These are phyloP conservation scores for Populus davidiana DNA, from an alignment of 345 rosid genomes.

Conservation along the genomic window DNA sequence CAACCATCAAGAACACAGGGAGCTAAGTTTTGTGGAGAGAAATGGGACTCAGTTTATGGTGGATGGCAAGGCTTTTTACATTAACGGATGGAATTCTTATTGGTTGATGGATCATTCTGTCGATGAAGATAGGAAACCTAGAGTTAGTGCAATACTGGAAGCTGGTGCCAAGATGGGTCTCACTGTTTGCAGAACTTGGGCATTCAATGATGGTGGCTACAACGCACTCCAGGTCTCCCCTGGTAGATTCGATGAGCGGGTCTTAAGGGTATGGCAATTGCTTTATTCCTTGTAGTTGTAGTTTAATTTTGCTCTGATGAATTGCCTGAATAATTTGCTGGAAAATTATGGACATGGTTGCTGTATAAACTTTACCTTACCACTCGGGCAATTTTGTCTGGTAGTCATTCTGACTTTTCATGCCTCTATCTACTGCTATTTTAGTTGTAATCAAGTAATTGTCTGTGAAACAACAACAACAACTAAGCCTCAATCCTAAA, in stretches of 20 bases:
- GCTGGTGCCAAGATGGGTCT: constrained; percentile 91
- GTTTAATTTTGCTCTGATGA: background rate
- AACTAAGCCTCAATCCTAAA: too few species aligned
- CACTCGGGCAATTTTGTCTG: background rate
- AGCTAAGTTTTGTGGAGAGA: constrained; percentile 58
- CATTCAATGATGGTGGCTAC: constrained; percentile 88
- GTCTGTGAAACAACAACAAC: too few species aligned
- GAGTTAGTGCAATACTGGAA: constrained; percentile 62
- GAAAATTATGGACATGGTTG: background rate
- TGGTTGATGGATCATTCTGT: constrained; percentile 94
- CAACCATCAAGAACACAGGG: constrained; percentile 24
- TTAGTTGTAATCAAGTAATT: background rate
- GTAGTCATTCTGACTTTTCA: background rate
- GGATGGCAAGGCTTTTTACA: constrained; percentile 56
- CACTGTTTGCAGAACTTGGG: constrained; percentile 96
- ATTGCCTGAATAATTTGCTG: background rate
- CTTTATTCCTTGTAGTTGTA: background rate
- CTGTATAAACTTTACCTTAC: background rate
- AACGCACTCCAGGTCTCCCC: constrained; percentile 93
- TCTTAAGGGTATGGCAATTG: constrained; percentile 58
- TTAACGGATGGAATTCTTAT: constrained; percentile 93
- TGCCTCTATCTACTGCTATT: background rate
- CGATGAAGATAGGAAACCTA: constrained; percentile 55
- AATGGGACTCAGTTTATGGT: constrained; percentile 70
- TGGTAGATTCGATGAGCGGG: constrained; percentile 77